Evolutionary conservation across 768 basidiomycete species (phyloP).

Genomic region (Strobilomyces confusus): DNA sequence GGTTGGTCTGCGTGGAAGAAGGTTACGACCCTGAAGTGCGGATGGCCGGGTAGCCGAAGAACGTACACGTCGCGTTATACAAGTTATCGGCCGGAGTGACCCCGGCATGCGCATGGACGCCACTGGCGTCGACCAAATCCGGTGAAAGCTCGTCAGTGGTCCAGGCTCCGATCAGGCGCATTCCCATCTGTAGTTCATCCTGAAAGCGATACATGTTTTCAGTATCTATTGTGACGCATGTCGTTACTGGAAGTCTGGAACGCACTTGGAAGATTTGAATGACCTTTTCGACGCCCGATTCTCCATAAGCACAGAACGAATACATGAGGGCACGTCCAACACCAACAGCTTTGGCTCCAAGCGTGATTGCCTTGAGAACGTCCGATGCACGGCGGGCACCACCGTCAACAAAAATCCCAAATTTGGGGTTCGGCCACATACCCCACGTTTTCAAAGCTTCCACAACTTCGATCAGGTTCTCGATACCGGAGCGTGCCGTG

Average conservation of each 20-base stretch:
- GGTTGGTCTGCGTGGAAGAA: slow-evolving; percentile 26
- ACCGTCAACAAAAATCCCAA: slow-evolving; percentile 89
- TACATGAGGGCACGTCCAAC: slow-evolving; percentile 82
- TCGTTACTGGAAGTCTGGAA: slow-evolving; percentile 42
- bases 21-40: background rate
- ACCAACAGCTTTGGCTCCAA: slow-evolving; percentile 79
- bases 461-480: slow-evolving; percentile 79
- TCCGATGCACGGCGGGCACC: slow-evolving; percentile 87
- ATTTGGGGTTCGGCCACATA: slow-evolving; percentile 72
- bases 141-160: slow-evolving; percentile 74
- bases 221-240: slow-evolving; percentile 46
- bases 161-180: slow-evolving; percentile 84
- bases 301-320: slow-evolving; percentile 81
- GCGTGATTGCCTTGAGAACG: slow-evolving; percentile 76
- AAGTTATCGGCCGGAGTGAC: slow-evolving; percentile 28
- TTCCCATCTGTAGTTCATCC: slow-evolving; percentile 97
- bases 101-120: slow-evolving; percentile 27
- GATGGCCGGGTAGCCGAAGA: background rate
- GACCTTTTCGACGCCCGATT: slow-evolving; percentile 80
- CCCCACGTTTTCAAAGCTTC: slow-evolving; percentile 58
- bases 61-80: slow-evolving; percentile 33
- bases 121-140: slow-evolving; percentile 78
- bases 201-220: slow-evolving; percentile 24
- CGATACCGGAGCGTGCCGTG: slow-evolving; percentile 77
- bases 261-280: slow-evolving; percentile 69